Evolutionary conservation across 129 eudicot species (phyloP).

Genomic region (Dittrichia graveolens): DNA sequence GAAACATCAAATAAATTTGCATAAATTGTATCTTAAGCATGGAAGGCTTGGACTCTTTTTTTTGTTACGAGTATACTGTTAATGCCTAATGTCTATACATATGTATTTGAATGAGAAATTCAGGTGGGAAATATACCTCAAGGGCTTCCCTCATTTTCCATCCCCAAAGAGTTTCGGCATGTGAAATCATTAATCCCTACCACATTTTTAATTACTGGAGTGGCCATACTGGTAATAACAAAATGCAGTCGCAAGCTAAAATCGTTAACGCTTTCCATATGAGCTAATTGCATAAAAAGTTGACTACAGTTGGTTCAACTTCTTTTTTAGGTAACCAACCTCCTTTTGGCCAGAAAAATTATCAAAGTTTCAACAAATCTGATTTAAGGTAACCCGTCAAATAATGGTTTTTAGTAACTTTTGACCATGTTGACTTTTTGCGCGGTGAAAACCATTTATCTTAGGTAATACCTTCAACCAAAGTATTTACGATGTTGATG

Average conservation of each 20-base stretch:
- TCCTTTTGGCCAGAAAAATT: neutral
- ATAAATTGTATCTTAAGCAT: neutral
- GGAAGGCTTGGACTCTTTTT: conserved; percentile 12
- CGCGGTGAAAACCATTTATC: conserved; percentile 2
- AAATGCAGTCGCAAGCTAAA: conserved; percentile 5
- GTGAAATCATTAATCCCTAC: conserved; percentile 77
- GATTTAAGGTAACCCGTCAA: conserved; percentile 2
- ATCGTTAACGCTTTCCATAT: neutral
- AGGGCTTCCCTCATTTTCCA: conserved; percentile 92
- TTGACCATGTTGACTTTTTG: conserved; percentile 6
- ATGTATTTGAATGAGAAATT: conserved; percentile 28
- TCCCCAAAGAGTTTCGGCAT: conserved; percentile 75
- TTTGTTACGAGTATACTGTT: conserved; percentile 6
- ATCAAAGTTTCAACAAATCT: neutral
- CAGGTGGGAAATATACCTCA: conserved; percentile 97
- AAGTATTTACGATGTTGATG: neutral
- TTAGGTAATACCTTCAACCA: neutral
- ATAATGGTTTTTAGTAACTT: conserved; percentile 7
- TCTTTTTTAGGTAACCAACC: neutral
- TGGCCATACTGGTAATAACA: conserved; percentile 81
- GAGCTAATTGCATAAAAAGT: neutral
- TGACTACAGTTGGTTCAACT: neutral
- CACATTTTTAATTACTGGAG: conserved; percentile 89
- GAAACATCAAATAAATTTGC: neutral
- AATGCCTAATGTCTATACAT: conserved; percentile 1